Conservation (phyloP, 208 protist species). For the Strigomonas culicis region DNA sequence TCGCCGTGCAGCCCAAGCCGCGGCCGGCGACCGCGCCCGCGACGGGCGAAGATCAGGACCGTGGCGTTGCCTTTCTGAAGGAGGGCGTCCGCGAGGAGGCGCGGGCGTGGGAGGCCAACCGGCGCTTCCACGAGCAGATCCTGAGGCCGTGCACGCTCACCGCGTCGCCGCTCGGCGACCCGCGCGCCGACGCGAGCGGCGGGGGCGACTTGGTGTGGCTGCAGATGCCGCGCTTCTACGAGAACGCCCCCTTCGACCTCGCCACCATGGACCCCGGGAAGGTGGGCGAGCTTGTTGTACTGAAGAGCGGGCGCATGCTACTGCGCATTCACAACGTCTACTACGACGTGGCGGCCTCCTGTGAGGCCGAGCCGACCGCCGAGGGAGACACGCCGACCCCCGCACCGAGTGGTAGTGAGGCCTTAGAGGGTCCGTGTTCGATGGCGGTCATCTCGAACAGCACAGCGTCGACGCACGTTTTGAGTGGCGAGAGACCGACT, state of each 20-base stretch:
- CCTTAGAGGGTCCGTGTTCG: no score
- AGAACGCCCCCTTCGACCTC: slow-evolving; percentile 33
- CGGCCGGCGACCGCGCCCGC: slow-evolving; percentile 11
- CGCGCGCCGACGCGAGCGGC: neutral
- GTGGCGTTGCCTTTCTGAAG: slow-evolving; percentile 62
- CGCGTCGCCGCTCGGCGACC: slow-evolving; percentile 7
- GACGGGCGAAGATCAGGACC: slow-evolving; percentile 8
- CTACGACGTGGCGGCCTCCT: slow-evolving; percentile 71
- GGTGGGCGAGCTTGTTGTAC: slow-evolving; percentile 74
- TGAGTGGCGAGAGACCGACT: no score
- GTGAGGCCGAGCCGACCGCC: slow-evolving; percentile 19
- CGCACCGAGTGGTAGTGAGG: no score
- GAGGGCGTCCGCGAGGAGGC: slow-evolving; percentile 46
- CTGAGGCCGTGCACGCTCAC: neutral
- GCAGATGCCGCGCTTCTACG: slow-evolving; percentile 75
- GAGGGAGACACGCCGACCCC: slow-evolving; percentile 22
- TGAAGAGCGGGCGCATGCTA: slow-evolving; percentile 75
- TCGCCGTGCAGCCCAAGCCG: neutral
- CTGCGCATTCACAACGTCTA: slow-evolving; percentile 68
- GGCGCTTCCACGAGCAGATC: slow-evolving; percentile 51
- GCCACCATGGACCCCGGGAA: slow-evolving; percentile 51
- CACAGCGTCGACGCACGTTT: no score
- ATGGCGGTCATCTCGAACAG: no score
- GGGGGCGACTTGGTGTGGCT: slow-evolving; percentile 54
- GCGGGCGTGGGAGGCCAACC: slow-evolving; percentile 40